Base-by-base conservation (phyloP, 129 eudicot genomes). In the Ambrosia artemisiifolia region DNA sequence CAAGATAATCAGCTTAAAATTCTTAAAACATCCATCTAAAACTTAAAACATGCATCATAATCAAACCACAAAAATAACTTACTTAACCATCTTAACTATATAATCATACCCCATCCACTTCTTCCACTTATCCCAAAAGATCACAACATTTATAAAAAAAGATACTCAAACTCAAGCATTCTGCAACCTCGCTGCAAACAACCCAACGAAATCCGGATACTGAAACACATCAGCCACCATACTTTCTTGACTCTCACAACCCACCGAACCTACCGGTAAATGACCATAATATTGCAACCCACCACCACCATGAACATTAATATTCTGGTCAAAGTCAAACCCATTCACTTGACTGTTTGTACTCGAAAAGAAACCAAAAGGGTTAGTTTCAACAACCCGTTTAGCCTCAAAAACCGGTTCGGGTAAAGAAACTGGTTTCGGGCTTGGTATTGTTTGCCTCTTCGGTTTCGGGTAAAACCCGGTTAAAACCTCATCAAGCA, bases 391-490 rank as follows among this genome's bases (percentile, higher is more conserved):
- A 12, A 70, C 43, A 1, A 18, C 17, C 47, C 70, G 76, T 17
- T 34, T 67, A 1, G 7, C 7, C 20, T 67, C 76, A 1, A 9
- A 24, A 12, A 50, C 46, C 38, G 55, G 50, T 8, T 61, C 34
- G 0, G 47, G 8, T 7, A 42, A 35, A 34, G 24, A 33, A 30
- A 16, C 28, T 3, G 44, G 19, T 2, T 38, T 49, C 11, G 76
- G 49, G 6, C 81, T 85, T 2, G 69, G 75, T 35, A 46, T 50
- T 3, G 63, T 3, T 11, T 68, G 72, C 7, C 2, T 20, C 7
- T 74, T 78, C 18, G 86, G 82, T 47, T 85, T 83, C 6, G 95
- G 95, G 78, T 79, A 87, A 61, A 85, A 90, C 16, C 93, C 93
- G 7, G 82, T 74, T 34, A 90, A 17, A 32, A 86, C 85, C 8